phyloP scores from a whole-genome alignment of 805 yeast genomes.

The Tanozyma kutaoensis region DNA sequence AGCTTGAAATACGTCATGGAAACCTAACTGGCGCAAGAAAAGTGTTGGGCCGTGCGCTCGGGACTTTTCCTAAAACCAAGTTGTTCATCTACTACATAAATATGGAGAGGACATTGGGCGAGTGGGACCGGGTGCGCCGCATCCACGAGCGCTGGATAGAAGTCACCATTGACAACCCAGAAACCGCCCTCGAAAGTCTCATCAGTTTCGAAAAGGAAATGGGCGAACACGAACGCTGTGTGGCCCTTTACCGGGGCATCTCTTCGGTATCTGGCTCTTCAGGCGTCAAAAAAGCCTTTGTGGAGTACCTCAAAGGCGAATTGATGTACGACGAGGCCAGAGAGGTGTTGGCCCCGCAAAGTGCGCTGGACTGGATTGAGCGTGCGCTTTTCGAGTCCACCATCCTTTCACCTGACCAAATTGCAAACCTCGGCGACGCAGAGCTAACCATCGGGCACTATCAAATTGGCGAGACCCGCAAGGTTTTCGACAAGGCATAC shows the following conservation, averaged over 20 bases:
- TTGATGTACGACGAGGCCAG: slow-evolving; percentile 47
- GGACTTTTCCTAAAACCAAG: slow-evolving; percentile 43
- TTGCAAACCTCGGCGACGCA: slow-evolving; percentile 27
- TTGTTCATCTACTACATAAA: slow-evolving; percentile 52
- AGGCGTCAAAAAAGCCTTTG: slow-evolving; percentile 14
- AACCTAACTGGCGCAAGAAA: slow-evolving; percentile 40
- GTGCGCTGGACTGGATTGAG: slow-evolving; percentile 41
- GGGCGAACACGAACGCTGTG: slow-evolving; percentile 59
- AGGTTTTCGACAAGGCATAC: slow-evolving; percentile 43
- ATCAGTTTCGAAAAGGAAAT: slow-evolving; percentile 54
- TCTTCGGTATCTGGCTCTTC: neutral
- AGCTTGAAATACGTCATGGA: slow-evolving; percentile 60
- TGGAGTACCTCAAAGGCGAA: slow-evolving; percentile 51
- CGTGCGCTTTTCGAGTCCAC: slow-evolving; percentile 62
- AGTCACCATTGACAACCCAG: slow-evolving; percentile 8
- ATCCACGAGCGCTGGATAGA: slow-evolving; percentile 59
- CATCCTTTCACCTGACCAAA: slow-evolving; percentile 42
- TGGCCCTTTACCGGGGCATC: slow-evolving; percentile 36
- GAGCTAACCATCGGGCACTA: slow-evolving; percentile 35
- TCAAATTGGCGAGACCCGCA: slow-evolving; percentile 39
- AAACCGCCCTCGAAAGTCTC: slow-evolving; percentile 43
- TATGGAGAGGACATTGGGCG: slow-evolving; percentile 55
- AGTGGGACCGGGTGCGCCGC: slow-evolving; percentile 68
- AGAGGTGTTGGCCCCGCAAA: slow-evolving; percentile 26
- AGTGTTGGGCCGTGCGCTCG: slow-evolving; percentile 60